Base-by-base conservation (phyloP, 345 rosid genomes). In the Citrus hindsii region DNA sequence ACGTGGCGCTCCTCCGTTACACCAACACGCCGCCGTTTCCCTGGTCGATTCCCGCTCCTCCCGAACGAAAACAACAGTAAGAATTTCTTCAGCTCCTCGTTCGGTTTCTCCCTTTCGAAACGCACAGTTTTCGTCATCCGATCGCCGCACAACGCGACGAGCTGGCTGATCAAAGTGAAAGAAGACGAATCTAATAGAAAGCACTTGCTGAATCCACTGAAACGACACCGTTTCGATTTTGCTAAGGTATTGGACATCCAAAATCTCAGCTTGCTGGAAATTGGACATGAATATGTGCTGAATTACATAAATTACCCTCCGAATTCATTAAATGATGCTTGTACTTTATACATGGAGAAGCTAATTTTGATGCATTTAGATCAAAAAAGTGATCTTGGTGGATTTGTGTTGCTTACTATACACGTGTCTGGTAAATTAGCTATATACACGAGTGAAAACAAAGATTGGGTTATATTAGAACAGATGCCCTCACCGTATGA, bases 381-480 rank as follows among this genome's bases (percentile, higher is more conserved):
- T 77, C 75, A 75, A 40, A 71, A 84, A 65, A 81, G 79, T 33
- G 65, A 21, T 0, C 77, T 66, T 2, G 79, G 59, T n/a, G 87
- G 65, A 32, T 96, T 91, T 51, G 83, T 87, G 76, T 76, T 96
- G 87, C 97, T 94, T 32, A 93, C 98, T 1, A 92, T 94, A 68
- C 99, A 94, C 83, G 87, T 92, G 38, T 92, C 98, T 35, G 99
- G 98, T 67, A 90, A 90, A 75, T 88, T 97, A 80, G 98, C 97
- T 12, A 83, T 94, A 76, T 91, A 84, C 79, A 94, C 64, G 73
- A 84, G 90, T 78, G 89, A 86, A 58, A 85, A 89, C 35, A 82
- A 88, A 69, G 83, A 67, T 2, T 96, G 98, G 99, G 85, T 84
- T 59, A 88, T 94, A 25, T 89, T 92, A 38, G 80, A 80, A 14